A percentile compares a stretch with the other conserved stretches of the same genome.
phyloP scores from a whole-genome alignment of 129 eudicot genomes.

The Flaveria ramosissima region DNA sequence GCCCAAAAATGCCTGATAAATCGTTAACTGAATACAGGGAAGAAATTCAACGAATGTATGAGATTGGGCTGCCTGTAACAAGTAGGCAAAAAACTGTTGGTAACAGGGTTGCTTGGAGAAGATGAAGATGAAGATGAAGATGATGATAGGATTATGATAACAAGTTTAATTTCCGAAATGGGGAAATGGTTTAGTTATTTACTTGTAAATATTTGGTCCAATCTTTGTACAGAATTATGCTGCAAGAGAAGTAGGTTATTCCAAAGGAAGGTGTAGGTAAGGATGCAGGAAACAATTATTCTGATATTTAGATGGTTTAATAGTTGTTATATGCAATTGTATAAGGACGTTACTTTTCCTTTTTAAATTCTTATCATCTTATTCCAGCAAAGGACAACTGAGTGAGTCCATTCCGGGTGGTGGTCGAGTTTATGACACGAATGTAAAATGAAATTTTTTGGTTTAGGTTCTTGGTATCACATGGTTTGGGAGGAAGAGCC shows the following conservation, averaged over 20 bases:
- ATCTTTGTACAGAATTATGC: slow-evolving; percentile 45
- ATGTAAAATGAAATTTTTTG: no score
- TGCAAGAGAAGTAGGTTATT: not conserved
- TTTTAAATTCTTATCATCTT: no score
- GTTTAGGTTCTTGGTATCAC: no score
- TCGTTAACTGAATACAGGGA: slow-evolving; percentile 75
- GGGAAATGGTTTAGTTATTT: slow-evolving; percentile 18
- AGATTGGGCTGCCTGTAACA: slow-evolving; percentile 41
- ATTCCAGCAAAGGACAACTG: no score
- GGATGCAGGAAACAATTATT: not conserved
- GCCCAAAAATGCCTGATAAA: slow-evolving; percentile 74
- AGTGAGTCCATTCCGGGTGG: no score
- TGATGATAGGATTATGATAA: not conserved
- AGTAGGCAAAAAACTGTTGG: slow-evolving; percentile 28
- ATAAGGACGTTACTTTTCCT: not conserved
- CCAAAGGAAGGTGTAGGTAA: not conserved
- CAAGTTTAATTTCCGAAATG: slow-evolving; percentile 2
- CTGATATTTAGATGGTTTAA: not conserved
- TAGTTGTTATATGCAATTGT: not conserved
- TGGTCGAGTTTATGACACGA: no score
- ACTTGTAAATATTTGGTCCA: slow-evolving; percentile 44
- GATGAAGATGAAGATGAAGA: slow-evolving; percentile 1
- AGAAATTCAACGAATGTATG: slow-evolving; percentile 92
- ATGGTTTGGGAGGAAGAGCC: no score
- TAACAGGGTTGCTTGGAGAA: slow-evolving; percentile 33